Evolutionary conservation across 1,139 yeast genomes (phyloP), one percentile per base, ranked within the genome.

Genomic region (Debaryomycetaceae sp.): DNA sequence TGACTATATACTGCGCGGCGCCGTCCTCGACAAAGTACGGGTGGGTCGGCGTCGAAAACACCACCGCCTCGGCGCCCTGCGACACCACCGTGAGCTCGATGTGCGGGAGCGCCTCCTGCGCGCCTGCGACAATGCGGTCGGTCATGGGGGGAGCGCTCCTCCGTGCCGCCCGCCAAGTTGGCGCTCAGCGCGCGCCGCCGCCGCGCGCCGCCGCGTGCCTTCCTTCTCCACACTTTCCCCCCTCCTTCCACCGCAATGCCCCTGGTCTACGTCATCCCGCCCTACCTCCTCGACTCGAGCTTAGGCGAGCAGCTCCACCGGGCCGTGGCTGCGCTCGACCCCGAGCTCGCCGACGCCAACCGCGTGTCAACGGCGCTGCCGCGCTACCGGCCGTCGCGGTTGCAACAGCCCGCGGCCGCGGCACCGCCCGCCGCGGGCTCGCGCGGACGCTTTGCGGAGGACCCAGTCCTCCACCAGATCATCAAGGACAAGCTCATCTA

Each of bases 11-110:
- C 30, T 61, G 53, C 3, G 43, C 31, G 1, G 46, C 40, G 31
- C 59, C 52, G 13, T 18, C 5, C 30, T 29, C 41, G n/a, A 70
- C 63, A 20, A 69, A 49, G 49, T 81, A 88, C 11, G 96, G 96
- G 52, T 86, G 96, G 2, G 55, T 53, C 0, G 52, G 36, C 0
- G 93, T 73, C 19, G 65, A 57, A 52, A 83, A 85, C 2, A 88
- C 91, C 15, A 85, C 66, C 0, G 96, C 96, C 50, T 89, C 97
- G 1, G 97, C 96, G n/a, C 97, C 97, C 51, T 89, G 97, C 0
- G 95, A 83, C 2, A 85, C 62, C 25, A 78, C 65, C 2, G 55
- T 48, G 9, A 80, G 45, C 3, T 77, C 73, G 20, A 78, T 58
- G 31, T 69, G 59, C 2, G 71, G 65, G 31, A 80, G 45, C 34